Evolutionary conservation across 371 early-diverging fungal species (phyloP).

Genomic region (Capillidium rhysosporum): DNA sequence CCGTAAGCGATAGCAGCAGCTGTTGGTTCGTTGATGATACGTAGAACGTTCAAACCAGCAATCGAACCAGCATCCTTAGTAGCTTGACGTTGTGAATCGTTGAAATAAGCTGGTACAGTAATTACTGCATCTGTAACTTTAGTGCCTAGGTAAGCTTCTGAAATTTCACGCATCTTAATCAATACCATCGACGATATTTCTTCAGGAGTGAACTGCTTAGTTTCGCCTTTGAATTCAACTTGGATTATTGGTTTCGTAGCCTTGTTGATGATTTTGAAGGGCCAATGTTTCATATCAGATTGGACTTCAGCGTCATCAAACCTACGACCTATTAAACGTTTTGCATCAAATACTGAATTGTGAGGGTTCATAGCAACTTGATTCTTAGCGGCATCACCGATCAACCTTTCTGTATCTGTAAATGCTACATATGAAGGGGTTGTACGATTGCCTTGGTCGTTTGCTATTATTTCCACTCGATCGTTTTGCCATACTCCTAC

Average conservation of each 20-base stretch:
- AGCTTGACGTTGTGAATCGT: no score
- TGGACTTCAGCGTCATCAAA: no score
- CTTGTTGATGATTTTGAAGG: slow-evolving; percentile 76
- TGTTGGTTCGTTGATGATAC: no score
- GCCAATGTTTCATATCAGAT: slow-evolving; percentile 82
- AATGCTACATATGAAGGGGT: slow-evolving; percentile 81
- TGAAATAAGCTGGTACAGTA: background rate
- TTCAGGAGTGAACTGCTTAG: no score
- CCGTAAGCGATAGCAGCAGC: background rate
- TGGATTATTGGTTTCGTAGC: no score
- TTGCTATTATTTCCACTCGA: no score
- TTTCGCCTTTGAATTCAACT: no score
- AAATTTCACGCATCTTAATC: background rate
- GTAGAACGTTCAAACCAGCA: slow-evolving; percentile 30
- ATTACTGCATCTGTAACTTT: background rate
- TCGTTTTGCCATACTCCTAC: slow-evolving; percentile 95
- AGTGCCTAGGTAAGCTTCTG: background rate
- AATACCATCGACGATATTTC: background rate
- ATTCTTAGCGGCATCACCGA: slow-evolving; percentile 80
- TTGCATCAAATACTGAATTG: slow-evolving; percentile 84
- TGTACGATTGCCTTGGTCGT: slow-evolving; percentile 62
- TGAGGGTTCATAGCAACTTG: slow-evolving; percentile 53
- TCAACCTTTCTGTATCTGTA: slow-evolving; percentile 63
- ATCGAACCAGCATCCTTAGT: slow-evolving; percentile 61
- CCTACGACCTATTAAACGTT: no score